Evolutionary conservation across 116 monocot species (phyloP).

Genomic region (Thalassia testudinum): DNA sequence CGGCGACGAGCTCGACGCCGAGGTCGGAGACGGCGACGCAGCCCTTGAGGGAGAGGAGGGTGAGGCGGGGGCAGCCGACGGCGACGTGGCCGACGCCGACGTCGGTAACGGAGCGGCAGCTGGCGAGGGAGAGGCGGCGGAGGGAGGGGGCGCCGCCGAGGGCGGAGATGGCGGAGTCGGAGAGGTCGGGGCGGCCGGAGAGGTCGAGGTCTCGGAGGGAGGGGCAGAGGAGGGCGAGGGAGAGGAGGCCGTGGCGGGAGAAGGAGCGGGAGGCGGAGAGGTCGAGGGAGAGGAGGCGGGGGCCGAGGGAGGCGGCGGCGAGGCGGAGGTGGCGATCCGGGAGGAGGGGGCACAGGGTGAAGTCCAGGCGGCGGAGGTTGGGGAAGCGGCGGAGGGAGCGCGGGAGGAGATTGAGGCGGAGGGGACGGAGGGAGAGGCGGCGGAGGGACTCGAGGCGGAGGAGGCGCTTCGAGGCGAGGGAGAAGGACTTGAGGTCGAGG

Average conservation of each 20-base stretch:
- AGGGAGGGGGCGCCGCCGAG: conserved; percentile 31
- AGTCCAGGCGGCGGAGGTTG: conserved; percentile 28
- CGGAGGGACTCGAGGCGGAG: conserved; percentile 46
- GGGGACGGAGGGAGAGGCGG: conserved; percentile 31
- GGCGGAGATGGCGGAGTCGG: conserved; percentile 35
- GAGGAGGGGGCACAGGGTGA: conserved; percentile 29
- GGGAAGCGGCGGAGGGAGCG: conserved; percentile 3
- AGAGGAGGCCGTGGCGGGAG: conserved; percentile 19
- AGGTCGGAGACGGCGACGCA: conserved; percentile 57
- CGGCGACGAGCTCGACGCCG: conserved; percentile 42
- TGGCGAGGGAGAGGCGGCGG: conserved; percentile 28
- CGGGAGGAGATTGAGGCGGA: conserved; percentile 17
- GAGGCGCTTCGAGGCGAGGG: conserved; percentile 38
- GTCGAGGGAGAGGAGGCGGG: conserved; percentile 26
- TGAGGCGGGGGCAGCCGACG: conserved; percentile 47
- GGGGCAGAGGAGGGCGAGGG: conserved; percentile 17
- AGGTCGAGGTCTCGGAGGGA: conserved; percentile 41
- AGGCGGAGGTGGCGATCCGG: conserved; percentile 32
- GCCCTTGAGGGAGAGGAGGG: conserved; percentile 42
- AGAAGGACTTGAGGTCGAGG: conserved; percentile 41
- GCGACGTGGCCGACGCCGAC: conserved; percentile 66
- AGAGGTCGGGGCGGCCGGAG: conserved; percentile 24
- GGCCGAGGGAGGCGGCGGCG: conserved; percentile 6
- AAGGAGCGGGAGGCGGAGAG: conserved; percentile 32
- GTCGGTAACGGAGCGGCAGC: conserved; percentile 52